A percentile compares a stretch with the other conserved stretches of the same genome.
Conservation (phyloP, 768 basidiomycete species). For the Sporobolomyces pararoseus region DNA sequence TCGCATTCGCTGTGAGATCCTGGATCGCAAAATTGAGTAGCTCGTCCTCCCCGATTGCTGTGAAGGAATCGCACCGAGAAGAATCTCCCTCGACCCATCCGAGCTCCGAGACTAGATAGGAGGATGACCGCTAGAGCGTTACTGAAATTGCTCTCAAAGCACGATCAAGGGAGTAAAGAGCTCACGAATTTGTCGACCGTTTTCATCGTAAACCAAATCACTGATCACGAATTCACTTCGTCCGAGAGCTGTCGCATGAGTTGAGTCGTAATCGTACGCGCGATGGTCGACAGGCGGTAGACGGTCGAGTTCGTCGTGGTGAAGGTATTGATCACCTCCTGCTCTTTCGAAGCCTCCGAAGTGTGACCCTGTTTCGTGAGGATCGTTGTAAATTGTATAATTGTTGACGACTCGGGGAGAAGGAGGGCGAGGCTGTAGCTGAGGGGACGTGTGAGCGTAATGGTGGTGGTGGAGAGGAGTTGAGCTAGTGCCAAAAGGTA, state of each 20-base stretch:
- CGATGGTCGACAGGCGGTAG: constrained; percentile 3
- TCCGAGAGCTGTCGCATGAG: too few relatives aligned
- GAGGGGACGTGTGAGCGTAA: neutral
- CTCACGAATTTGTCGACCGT: constrained; percentile 7
- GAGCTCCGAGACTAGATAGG: constrained; percentile 5
- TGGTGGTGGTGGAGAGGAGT: neutral
- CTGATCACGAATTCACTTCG: constrained; percentile 17
- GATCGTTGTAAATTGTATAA: constrained; percentile 21
- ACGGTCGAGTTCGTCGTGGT: too few relatives aligned
- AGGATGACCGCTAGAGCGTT: too few relatives aligned
- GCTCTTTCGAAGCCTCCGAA: neutral
- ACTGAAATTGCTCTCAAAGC: too few relatives aligned
- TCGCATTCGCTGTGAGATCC: constrained; percentile 10
- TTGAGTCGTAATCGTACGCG: neutral
- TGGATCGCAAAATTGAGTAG: constrained; percentile 14
- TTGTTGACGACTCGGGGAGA: constrained; percentile 26
- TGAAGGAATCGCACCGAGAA: neutral
- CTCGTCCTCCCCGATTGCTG: constrained; percentile 30
- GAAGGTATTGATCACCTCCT: too few relatives aligned
- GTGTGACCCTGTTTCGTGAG: neutral
- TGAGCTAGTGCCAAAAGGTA: neutral
- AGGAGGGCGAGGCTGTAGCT: neutral
- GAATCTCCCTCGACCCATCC: constrained; percentile 26
- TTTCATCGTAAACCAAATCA: constrained; percentile 5
- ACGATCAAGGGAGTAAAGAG: neutral